These are phyloP conservation scores for Hypholoma fasciculare DNA, from an alignment of 768 basidiomycete species.

Conservation along the genomic window DNA sequence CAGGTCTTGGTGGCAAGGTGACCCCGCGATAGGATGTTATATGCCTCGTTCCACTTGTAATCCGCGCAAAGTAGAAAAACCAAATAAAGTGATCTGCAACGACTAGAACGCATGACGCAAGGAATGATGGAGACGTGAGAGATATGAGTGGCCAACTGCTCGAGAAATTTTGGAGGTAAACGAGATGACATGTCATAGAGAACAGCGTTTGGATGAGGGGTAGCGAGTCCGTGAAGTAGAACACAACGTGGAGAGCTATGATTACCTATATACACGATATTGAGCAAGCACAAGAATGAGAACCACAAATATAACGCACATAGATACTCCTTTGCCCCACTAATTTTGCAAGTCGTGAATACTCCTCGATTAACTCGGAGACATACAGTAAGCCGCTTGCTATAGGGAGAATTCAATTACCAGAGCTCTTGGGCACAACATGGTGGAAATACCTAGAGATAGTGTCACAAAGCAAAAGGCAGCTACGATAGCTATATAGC, in stretches of 20 bases:
- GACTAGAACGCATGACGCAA: constrained; percentile 84
- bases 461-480: constrained; percentile 91
- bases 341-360: constrained; percentile 77
- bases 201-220: constrained; percentile 75
- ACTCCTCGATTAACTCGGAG: constrained; percentile 95
- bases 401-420: constrained; percentile 26
- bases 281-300: background rate
- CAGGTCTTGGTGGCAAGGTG: constrained; percentile 31
- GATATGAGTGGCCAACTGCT: constrained; percentile 90
- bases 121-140: constrained; percentile 79
- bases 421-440: too few relatives aligned
- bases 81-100: constrained; percentile 91
- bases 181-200: constrained; percentile 79
- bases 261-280: constrained; percentile 54
- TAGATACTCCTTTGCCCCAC: constrained; percentile 87
- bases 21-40: constrained; percentile 45
- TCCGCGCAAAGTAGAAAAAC: constrained; percentile 91
- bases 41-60: constrained; percentile 65
- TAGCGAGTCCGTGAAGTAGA: constrained; percentile 80
- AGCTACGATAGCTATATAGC: constrained; percentile 73
- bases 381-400: constrained; percentile 93
- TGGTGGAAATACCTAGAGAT: constrained; percentile 67
- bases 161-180: constrained; percentile 95
- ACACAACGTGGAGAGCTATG: constrained; percentile 71
- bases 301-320: constrained; percentile 48